These are phyloP conservation scores for carrot (Daucus carota) DNA, from an alignment of 129 eudicot genomes.

Conservation along the genomic window DH1_v3.0 NC_030382.2:51054501-51055000, in stretches of 20 bases:
- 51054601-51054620: neutral
- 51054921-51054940: slow-evolving; percentile 96
- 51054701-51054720: neutral
- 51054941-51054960: slow-evolving; percentile 92
- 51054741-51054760: neutral
- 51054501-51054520: neutral
- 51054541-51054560: neutral
- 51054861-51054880: neutral
- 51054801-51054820: too few relatives aligned
- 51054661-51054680: neutral
- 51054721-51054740: neutral
- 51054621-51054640: neutral
- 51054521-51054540: neutral
- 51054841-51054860: neutral
- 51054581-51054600: neutral
- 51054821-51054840: neutral
- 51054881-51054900: neutral
- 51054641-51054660: neutral
- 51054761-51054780: too few relatives aligned
- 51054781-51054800: too few relatives aligned
- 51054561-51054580: neutral
- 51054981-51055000: slow-evolving; percentile 79
- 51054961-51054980: slow-evolving; percentile 57
- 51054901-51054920: slow-evolving; percentile 38
- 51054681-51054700: neutral